phyloP scores from a whole-genome alignment of 192 early-diverging fungal species.

The Entrophospora sp. region DNA sequence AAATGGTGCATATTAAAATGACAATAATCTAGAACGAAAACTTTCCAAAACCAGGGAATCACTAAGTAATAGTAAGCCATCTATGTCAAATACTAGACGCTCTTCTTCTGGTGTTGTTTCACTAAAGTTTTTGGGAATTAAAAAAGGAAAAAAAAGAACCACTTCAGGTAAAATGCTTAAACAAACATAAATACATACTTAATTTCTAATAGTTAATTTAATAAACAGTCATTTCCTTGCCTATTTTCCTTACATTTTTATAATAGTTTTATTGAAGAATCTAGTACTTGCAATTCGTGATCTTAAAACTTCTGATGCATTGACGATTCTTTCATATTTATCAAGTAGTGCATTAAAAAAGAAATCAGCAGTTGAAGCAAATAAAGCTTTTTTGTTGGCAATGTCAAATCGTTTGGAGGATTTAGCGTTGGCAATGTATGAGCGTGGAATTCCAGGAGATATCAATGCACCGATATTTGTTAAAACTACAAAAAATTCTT shows the following conservation, averaged over 20 bases:
- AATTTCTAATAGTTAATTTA: too few species aligned
- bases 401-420: constrained; percentile 36
- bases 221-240: too few species aligned
- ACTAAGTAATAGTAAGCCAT: not conserved
- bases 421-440: constrained; percentile 30
- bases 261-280: constrained; percentile 33
- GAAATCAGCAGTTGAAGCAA: constrained; percentile 27
- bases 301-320: constrained; percentile 29
- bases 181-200: too few species aligned
- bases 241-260: too few species aligned
- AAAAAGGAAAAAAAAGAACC: constrained; percentile 10
- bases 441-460: constrained; percentile 32
- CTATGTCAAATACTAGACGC: not conserved
- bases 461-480: constrained; percentile 34
- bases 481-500: constrained; percentile 14
- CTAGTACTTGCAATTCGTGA: constrained; percentile 33
- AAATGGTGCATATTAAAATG: too few species aligned
- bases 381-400: constrained; percentile 33
- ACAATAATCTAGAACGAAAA: constrained; percentile 11
- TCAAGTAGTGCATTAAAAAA: constrained; percentile 30
- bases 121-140: constrained; percentile 12
- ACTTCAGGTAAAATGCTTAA: constrained; percentile 5
- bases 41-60: not conserved
- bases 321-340: constrained; percentile 28
- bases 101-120: not conserved